A percentile compares a stretch with the other conserved stretches of the same genome.
These are phyloP conservation scores for Lactifluus rugatus DNA, from an alignment of 768 basidiomycete genomes.

Conservation along the genomic window DNA sequence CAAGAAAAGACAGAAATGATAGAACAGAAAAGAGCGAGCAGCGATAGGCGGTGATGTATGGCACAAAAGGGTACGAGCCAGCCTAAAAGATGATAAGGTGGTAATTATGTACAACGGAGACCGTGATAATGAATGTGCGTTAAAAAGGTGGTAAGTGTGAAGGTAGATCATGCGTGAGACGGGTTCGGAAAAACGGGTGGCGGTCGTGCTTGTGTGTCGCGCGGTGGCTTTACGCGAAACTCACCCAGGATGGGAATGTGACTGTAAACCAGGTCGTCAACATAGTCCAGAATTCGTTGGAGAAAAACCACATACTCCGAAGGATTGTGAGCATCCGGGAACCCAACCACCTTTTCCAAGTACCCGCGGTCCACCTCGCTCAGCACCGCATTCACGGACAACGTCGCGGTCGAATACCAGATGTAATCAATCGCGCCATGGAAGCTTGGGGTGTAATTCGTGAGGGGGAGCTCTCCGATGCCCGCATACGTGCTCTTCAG, in stretches of 20 bases:
- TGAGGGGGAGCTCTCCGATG: slow-evolving; percentile 56
- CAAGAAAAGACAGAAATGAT: slow-evolving; percentile 15
- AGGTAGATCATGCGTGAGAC: slow-evolving; percentile 27
- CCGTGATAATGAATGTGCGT: slow-evolving; percentile 9
- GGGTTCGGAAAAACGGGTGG: slow-evolving; percentile 33
- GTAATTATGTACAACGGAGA: slow-evolving; percentile 16
- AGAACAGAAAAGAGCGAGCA: slow-evolving; percentile 13
- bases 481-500: slow-evolving; percentile 79
- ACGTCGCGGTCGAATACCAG: slow-evolving; percentile 72
- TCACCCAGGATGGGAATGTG: slow-evolving; percentile 64
- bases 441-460: slow-evolving; percentile 86
- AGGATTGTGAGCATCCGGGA: slow-evolving; percentile 94
- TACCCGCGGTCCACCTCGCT: slow-evolving; percentile 81
- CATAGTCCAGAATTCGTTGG: slow-evolving; percentile 10
- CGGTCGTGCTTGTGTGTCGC: slow-evolving; percentile 33
- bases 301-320: slow-evolving; percentile 60
- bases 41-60: slow-evolving; percentile 17
- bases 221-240: slow-evolving; percentile 71
- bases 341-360: slow-evolving; percentile 85
- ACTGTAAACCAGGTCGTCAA: slow-evolving; percentile 31
- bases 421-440: slow-evolving; percentile 86
- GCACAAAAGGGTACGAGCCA: slow-evolving; percentile 7
- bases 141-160: slow-evolving; percentile 7
- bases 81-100: not conserved
- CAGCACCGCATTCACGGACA: slow-evolving; percentile 75